Evolutionary conservation across 345 rosid species (phyloP).

Genomic region (Clarkia xantiana): DNA sequence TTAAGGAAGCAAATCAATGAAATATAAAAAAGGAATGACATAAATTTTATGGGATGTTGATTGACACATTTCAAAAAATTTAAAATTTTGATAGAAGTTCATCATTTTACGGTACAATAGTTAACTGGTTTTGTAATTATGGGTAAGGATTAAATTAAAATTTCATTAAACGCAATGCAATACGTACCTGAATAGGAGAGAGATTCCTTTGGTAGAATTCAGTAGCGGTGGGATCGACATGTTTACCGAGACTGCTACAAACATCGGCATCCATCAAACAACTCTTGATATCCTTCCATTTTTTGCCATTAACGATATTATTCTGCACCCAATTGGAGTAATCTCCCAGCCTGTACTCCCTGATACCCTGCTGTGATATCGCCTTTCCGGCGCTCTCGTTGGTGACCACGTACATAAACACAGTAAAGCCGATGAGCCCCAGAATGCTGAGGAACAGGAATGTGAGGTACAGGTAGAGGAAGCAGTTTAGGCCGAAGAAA

Average conservation of each 20-base stretch:
- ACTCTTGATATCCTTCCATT: slow-evolving; percentile 21
- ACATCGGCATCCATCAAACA: slow-evolving; percentile 18
- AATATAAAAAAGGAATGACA: no score
- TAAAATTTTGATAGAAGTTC: no score
- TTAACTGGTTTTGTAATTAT: no score
- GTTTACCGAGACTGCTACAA: slow-evolving; percentile 10
- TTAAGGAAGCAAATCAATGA: no score
- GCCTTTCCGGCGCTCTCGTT: slow-evolving; percentile 8
- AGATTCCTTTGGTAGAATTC: slow-evolving; percentile 9
- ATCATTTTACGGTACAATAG: no score
- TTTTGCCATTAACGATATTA: slow-evolving; percentile 6
- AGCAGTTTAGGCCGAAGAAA: slow-evolving; percentile 8
- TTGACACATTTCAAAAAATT: no score
- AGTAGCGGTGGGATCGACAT: background rate
- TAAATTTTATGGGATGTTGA: no score
- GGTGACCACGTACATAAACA: slow-evolving; percentile 17
- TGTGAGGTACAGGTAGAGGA: slow-evolving; percentile 12
- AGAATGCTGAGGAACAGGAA: slow-evolving; percentile 13
- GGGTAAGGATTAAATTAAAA: no score
- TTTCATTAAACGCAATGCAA: no score
- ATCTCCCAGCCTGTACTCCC: slow-evolving; percentile 13
- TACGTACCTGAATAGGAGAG: slow-evolving; percentile 14
- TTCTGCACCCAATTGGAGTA: slow-evolving; percentile 22
- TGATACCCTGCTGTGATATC: slow-evolving; percentile 6
- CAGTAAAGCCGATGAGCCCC: slow-evolving; percentile 11